These are phyloP conservation scores for Neltuma alba DNA, from an alignment of 306 rosid genomes.

Conservation along the genomic window DNA sequence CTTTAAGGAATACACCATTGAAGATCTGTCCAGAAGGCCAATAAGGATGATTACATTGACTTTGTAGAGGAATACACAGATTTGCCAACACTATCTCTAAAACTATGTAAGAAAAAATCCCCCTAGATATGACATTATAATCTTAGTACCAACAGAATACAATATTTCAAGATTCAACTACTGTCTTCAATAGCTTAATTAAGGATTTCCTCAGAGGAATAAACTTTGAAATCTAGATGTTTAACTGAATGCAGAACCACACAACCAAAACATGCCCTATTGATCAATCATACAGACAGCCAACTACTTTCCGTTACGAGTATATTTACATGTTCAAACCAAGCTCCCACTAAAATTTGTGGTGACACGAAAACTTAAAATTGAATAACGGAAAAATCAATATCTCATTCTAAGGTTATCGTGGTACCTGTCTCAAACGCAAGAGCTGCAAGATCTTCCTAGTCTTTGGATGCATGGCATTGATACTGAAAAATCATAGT, in stretches of 20 bases:
- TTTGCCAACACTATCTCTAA: background rate
- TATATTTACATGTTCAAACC: background rate
- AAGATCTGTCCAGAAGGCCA: constrained; percentile 55
- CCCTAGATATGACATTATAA: constrained; percentile 1
- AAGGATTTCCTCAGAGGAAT: background rate
- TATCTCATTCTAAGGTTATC: background rate
- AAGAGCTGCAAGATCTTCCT: constrained; percentile 79
- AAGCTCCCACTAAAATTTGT: background rate
- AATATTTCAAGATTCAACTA: background rate
- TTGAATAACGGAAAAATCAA: background rate
- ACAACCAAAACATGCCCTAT: background rate
- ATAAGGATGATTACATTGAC: background rate
- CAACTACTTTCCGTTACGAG: background rate
- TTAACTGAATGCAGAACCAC: background rate
- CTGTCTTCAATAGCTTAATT: background rate
- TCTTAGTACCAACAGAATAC: background rate
- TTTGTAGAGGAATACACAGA: background rate
- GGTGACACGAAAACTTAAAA: background rate
- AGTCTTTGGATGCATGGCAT: constrained; percentile 87
- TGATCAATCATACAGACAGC: background rate
- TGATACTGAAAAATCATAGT: constrained; percentile 60
- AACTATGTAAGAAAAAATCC: background rate
- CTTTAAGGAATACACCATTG: constrained; percentile 90
- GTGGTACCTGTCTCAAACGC: constrained; percentile 78
- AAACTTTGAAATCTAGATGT: background rate